Conservation (phyloP, 345 rosid species). For the Citrus sinensis region DNA sequence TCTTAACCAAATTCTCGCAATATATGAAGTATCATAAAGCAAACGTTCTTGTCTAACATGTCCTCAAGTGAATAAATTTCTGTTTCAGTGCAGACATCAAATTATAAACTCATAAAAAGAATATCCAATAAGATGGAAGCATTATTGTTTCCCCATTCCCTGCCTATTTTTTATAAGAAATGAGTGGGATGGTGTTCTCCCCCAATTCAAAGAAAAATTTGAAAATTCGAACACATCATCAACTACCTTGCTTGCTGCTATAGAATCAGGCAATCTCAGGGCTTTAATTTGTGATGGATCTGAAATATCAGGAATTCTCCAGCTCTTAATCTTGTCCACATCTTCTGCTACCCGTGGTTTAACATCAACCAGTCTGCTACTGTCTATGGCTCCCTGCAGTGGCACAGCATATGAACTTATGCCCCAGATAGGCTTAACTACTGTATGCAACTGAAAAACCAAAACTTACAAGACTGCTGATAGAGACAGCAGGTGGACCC, state of each 20-base stretch:
- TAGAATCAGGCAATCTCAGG: slow-evolving; percentile 40
- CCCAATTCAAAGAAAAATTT: neutral
- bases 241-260: slow-evolving; percentile 38
- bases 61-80: neutral
- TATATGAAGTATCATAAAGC: neutral
- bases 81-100: neutral
- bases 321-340: slow-evolving; percentile 38
- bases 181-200: neutral
- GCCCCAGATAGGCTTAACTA: slow-evolving; percentile 8
- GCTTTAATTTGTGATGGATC: slow-evolving; percentile 44
- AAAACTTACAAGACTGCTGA: slow-evolving; percentile 34
- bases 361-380: slow-evolving; percentile 42
- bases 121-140: neutral
- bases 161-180: neutral
- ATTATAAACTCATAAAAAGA: neutral
- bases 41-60: neutral
- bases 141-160: neutral
- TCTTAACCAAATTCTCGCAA: neutral
- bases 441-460: neutral
- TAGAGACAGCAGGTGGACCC: slow-evolving; percentile 33
- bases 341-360: slow-evolving; percentile 45
- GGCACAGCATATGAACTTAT: slow-evolving; percentile 9
- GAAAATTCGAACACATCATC: neutral
- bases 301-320: slow-evolving; percentile 43
- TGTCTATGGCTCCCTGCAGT: slow-evolving; percentile 41